Percentiles rank a stretch among this genome's conserved stretches.
These are phyloP conservation scores for Allodekkera sacchari DNA, from an alignment of 805 yeast genomes.

Conservation along the genomic window DNA sequence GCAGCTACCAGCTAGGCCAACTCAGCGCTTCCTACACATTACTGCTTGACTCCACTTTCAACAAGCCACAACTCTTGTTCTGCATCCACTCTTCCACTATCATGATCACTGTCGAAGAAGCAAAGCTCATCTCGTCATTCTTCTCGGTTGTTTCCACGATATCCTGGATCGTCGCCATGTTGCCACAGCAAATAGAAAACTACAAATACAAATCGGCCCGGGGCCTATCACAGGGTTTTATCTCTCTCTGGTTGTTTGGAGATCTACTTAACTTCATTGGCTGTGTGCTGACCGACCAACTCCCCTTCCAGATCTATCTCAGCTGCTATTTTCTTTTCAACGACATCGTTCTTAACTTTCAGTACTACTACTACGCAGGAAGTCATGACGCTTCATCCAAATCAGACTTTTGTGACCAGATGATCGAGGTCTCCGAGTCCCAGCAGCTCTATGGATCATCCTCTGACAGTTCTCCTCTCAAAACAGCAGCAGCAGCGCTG, in stretches of 20 bases:
- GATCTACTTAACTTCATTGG: slow-evolving; percentile 42
- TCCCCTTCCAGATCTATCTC: slow-evolving; percentile 70
- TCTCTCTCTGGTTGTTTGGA: slow-evolving; percentile 26
- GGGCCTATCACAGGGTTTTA: slow-evolving; percentile 24
- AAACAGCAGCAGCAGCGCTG: too few relatives aligned
- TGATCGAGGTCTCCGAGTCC: too few relatives aligned
- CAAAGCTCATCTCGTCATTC: slow-evolving; percentile 9
- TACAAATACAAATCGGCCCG: slow-evolving; percentile 23
- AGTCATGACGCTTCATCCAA: background rate
- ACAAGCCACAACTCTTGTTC: too few relatives aligned
- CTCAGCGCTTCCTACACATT: too few relatives aligned
- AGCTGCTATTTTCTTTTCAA: slow-evolving; percentile 68
- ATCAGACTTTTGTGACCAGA: too few relatives aligned
- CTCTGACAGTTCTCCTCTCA: too few relatives aligned
- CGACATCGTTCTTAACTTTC: slow-evolving; percentile 60
- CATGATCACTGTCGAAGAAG: too few relatives aligned
- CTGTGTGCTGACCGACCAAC: slow-evolving; percentile 66
- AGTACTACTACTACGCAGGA: slow-evolving; percentile 54
- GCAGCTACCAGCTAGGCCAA: too few relatives aligned
- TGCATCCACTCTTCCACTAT: too few relatives aligned
- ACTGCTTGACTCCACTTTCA: too few relatives aligned
- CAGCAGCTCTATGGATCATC: too few relatives aligned
- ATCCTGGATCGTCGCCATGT: slow-evolving; percentile 28
- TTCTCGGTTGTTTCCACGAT: slow-evolving; percentile 23
- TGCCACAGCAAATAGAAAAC: slow-evolving; percentile 29